Conservation (phyloP, 2,329 filamentous ascomycete species). For the Thermoascus crustaceus region DNA sequence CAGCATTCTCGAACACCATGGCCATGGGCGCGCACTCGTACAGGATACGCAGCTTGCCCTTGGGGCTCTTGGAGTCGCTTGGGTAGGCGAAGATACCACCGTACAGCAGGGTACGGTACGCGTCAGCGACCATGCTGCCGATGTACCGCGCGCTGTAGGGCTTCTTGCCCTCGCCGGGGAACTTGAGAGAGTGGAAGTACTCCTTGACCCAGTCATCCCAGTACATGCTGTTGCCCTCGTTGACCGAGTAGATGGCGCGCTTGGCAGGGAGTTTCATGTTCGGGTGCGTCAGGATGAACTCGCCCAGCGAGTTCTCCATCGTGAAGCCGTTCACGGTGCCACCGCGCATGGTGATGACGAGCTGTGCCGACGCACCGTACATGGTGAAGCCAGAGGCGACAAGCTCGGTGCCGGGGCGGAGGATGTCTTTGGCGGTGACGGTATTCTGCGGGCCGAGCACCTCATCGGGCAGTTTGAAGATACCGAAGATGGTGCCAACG, state of each 20-base stretch:
- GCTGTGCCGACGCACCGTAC: constrained; percentile 94
- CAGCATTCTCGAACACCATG: constrained; percentile 97
- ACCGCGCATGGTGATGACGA: constrained; percentile 94
- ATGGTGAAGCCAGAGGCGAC: constrained; percentile 98
- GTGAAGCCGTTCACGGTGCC: constrained; percentile 95
- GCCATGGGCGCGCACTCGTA: constrained; percentile 99
- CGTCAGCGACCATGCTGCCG: constrained; percentile 96
- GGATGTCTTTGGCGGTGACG: constrained; percentile 60
- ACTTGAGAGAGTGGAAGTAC: constrained; percentile 87
- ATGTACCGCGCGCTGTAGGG: constrained; percentile 95
- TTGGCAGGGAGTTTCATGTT: constrained; percentile 78
- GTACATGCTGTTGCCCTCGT: constrained; percentile 96
- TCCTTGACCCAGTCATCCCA: constrained; percentile 82
- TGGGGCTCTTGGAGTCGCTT: constrained; percentile 94
- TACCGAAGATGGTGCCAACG: constrained; percentile 92
- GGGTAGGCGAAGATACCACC: constrained; percentile 97
- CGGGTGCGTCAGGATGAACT: constrained; percentile 97
- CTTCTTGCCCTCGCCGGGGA: constrained; percentile 61
- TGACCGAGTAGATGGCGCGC: constrained; percentile 90
- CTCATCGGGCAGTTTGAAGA: constrained; percentile 79
- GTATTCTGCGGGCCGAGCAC: constrained; percentile 44
- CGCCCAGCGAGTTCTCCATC: constrained; percentile 88
- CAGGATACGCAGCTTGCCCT: constrained; percentile 93
- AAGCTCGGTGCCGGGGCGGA: constrained; percentile 83
- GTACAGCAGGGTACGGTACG: constrained; percentile 90